These are phyloP conservation scores for Saccharomyces hybrid DNA, from an alignment of 1,139 yeast genomes.

Conservation along the genomic window DNA sequence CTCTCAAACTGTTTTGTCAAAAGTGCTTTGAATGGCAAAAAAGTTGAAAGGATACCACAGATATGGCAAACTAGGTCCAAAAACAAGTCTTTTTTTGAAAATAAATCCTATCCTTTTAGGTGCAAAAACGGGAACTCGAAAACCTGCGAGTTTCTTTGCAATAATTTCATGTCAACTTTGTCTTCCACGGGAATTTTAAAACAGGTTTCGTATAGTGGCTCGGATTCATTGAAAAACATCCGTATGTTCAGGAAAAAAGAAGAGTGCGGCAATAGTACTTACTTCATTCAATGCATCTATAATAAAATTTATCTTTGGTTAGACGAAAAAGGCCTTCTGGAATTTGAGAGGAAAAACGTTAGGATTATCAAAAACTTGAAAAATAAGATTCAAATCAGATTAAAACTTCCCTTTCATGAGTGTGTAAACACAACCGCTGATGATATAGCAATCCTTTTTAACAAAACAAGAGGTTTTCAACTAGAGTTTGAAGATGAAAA, in stretches of 20 bases:
- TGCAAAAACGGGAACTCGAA: too few species aligned
- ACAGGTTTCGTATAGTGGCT: background rate
- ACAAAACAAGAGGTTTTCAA: slow-evolving; percentile 11
- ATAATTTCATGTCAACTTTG: background rate
- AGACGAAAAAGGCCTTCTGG: slow-evolving; percentile 12
- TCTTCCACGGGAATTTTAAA: background rate
- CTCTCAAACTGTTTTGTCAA: too few species aligned
- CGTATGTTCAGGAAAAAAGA: background rate
- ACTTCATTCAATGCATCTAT: slow-evolving; percentile 13
- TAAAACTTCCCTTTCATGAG: slow-evolving; percentile 3
- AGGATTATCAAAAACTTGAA: slow-evolving; percentile 10
- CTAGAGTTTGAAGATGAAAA: slow-evolving; percentile 9
- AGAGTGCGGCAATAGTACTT: background rate
- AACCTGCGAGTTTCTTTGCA: too few species aligned
- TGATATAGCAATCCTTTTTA: slow-evolving; percentile 5
- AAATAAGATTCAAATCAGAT: slow-evolving; percentile 11
- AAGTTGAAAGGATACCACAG: too few species aligned
- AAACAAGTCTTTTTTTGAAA: too few species aligned
- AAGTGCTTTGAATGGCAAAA: too few species aligned
- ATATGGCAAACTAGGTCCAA: too few species aligned
- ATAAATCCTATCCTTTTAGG: too few species aligned
- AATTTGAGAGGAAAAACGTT: slow-evolving; percentile 12
- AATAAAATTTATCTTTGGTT: slow-evolving; percentile 18
- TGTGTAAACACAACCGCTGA: slow-evolving; percentile 6
- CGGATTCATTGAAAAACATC: background rate